These are phyloP conservation scores for Leptographium galeiforme DNA, from an alignment of 2,329 filamentous ascomycete genomes.

Conservation along the genomic window DNA sequence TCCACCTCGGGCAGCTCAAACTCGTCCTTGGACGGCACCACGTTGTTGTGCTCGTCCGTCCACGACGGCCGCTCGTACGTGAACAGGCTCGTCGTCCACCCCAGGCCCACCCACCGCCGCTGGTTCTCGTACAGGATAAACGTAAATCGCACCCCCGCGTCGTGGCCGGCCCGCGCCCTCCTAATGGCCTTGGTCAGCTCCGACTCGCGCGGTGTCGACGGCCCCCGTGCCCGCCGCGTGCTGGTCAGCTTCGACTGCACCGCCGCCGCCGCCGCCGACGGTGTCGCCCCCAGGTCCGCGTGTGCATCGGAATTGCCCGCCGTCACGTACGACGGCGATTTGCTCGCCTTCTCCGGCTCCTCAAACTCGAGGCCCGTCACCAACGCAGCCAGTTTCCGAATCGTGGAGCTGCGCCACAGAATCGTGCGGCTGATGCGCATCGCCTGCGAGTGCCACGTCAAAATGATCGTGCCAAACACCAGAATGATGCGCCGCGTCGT, in stretches of 20 bases:
- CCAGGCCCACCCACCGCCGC: constrained; percentile 82
- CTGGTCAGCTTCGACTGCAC: constrained; percentile 12
- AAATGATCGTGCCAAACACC: constrained; percentile 68
- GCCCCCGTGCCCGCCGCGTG: constrained; percentile 12
- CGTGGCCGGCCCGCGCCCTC: constrained; percentile 27
- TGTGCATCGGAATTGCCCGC: constrained; percentile 13
- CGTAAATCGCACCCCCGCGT: constrained; percentile 82
- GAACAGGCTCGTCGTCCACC: constrained; percentile 86
- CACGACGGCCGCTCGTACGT: constrained; percentile 81
- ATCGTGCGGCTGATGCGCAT: constrained; percentile 75
- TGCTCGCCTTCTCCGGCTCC: constrained; percentile 23
- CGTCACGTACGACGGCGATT: constrained; percentile 14
- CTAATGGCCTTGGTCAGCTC: constrained; percentile 33
- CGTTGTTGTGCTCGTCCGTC: constrained; percentile 91
- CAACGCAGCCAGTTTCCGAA: constrained; percentile 55
- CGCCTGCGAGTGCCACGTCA: constrained; percentile 87
- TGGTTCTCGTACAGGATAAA: constrained; percentile 97
- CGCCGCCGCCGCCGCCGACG: constrained; percentile 8
- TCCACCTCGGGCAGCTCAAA: constrained; percentile 50
- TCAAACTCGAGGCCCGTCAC: constrained; percentile 73
- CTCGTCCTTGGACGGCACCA: constrained; percentile 59
- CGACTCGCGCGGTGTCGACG: constrained; percentile 26
- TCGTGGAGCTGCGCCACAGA: constrained; percentile 71
- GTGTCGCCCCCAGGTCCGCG: constrained; percentile 9
- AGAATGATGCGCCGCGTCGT: constrained; percentile 76